phyloP scores from a whole-genome alignment of 306 rosid genomes.

The Acacia confusa region DNA sequence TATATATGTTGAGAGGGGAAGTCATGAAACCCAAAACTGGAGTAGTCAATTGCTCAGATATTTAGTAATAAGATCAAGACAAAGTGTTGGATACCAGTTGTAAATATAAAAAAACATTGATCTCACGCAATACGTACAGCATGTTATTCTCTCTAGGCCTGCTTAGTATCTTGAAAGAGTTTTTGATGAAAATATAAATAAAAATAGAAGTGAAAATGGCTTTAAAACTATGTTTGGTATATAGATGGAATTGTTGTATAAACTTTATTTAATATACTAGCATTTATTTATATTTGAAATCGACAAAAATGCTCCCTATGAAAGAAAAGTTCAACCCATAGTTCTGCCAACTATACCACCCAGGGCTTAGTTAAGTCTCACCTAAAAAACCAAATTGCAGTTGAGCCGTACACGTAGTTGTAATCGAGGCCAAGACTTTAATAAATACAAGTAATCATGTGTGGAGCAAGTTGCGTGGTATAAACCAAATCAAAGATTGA shows the following conservation, averaged over 20 bases:
- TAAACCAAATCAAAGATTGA: neutral
- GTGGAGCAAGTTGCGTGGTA: slow-evolving; percentile 15
- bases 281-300: neutral
- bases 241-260: neutral
- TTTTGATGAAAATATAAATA: neutral
- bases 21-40: too few species aligned
- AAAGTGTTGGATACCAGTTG: too few species aligned
- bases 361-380: too few species aligned
- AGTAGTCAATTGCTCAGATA: too few species aligned
- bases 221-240: neutral
- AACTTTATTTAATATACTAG: too few species aligned
- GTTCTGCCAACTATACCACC: too few species aligned
- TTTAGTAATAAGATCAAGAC: rapidly evolving
- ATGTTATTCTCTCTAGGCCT: neutral
- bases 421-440: neutral
- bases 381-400: too few species aligned
- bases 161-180: neutral
- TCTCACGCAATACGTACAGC: neutral
- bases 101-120: neutral
- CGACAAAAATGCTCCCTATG: neutral
- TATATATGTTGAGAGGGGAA: too few species aligned
- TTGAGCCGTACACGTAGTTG: too few species aligned
- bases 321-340: neutral
- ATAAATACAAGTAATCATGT: neutral
- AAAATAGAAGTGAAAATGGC: neutral